Evolutionary conservation across 1,284 basidiomycete species (phyloP).

Genomic region (Heterobasidion parviporum): DNA sequence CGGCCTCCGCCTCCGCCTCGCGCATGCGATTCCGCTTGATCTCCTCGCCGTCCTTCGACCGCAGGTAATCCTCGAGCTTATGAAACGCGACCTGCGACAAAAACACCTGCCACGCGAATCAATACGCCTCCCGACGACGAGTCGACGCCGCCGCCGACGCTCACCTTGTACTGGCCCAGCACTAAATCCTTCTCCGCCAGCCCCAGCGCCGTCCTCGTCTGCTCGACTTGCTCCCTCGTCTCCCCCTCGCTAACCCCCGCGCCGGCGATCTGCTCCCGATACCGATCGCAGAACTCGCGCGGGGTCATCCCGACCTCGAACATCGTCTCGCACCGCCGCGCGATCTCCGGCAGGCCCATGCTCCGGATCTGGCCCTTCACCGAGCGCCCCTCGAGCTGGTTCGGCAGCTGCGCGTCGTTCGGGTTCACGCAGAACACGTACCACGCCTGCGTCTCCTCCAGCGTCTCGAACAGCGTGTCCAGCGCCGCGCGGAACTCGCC

Average conservation of each 20-base stretch:
- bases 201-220: slow-evolving; percentile 55
- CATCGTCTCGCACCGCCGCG: slow-evolving; percentile 54
- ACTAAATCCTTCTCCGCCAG: slow-evolving; percentile 72
- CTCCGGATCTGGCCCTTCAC: slow-evolving; percentile 90
- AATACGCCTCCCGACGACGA: not conserved
- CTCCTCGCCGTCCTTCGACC: slow-evolving; percentile 78
- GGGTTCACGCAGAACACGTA: slow-evolving; percentile 90
- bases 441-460: slow-evolving; percentile 90
- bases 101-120: slow-evolving; percentile 59
- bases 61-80: slow-evolving; percentile 81
- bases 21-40: slow-evolving; percentile 68
- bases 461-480: slow-evolving; percentile 80
- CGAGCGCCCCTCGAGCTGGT: slow-evolving; percentile 86
- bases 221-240: slow-evolving; percentile 45
- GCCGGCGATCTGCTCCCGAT: slow-evolving; percentile 50
- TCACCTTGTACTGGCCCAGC: slow-evolving; percentile 74
- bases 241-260: slow-evolving; percentile 43
- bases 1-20: slow-evolving; percentile 69
- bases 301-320: slow-evolving; percentile 86
- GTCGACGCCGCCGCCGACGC: slow-evolving; percentile 8
- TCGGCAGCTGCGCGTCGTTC: slow-evolving; percentile 91
- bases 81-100: slow-evolving; percentile 86
- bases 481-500: slow-evolving; percentile 84
- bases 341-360: slow-evolving; percentile 74
- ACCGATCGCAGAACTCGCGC: slow-evolving; percentile 83